Conservation (phyloP, 371 early-diverging fungal genomes). For the Apophysomyces trapeziformis region DNA sequence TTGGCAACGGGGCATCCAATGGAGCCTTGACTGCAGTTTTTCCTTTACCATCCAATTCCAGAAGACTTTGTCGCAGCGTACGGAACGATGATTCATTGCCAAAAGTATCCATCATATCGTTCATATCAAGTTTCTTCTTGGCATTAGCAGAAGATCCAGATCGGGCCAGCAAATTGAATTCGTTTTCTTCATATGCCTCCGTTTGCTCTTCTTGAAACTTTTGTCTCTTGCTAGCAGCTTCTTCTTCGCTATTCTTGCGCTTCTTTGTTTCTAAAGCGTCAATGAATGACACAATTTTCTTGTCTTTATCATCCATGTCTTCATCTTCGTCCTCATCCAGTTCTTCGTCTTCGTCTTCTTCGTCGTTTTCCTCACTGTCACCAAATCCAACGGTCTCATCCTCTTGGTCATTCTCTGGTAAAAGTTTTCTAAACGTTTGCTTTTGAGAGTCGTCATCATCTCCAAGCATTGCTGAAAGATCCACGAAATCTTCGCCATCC, state of each 20-base stretch:
- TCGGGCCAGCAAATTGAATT: conserved; percentile 73
- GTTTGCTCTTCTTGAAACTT: conserved; percentile 62
- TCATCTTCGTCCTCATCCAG: conserved; percentile 42
- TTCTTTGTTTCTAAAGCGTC: conserved; percentile 52
- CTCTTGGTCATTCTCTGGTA: conserved; percentile 46
- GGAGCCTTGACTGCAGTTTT: conserved; percentile 54
- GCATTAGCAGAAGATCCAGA: conserved; percentile 28
- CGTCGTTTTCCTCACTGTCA: conserved; percentile 43
- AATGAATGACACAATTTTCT: conserved; percentile 49
- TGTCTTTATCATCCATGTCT: conserved; percentile 42
- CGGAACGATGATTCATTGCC: conserved; percentile 65
- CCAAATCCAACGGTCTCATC: conserved; percentile 24
- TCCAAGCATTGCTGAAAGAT: conserved; percentile 65
- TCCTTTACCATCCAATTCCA: conserved; percentile 59
- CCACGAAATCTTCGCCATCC: conserved; percentile 58
- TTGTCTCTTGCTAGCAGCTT: conserved; percentile 43
- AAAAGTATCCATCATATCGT: conserved; percentile 73
- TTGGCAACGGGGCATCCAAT: conserved; percentile 81
- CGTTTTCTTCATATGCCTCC: conserved; percentile 79
- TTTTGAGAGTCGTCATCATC: conserved; percentile 33
- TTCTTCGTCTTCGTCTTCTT: conserved; percentile 29
- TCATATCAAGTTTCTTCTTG: conserved; percentile 70
- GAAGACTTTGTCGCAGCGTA: conserved; percentile 65
- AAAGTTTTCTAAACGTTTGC: conserved; percentile 28
- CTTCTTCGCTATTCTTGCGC: conserved; percentile 48